Evolutionary conservation across 148 eudicot genomes (phyloP).

Genomic region (Rhododendron ovatum): DNA sequence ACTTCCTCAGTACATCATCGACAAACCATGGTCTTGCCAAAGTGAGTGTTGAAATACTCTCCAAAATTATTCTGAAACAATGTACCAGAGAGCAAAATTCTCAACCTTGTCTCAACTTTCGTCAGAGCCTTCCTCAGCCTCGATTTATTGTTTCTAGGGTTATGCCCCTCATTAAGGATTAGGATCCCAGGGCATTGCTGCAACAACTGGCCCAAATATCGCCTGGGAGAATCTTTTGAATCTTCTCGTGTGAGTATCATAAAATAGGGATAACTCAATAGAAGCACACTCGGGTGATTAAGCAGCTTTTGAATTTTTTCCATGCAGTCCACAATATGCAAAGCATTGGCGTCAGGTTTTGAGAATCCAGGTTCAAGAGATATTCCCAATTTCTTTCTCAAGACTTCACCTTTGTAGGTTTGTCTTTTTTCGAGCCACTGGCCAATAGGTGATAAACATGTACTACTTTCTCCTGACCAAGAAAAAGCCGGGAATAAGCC

Average conservation of each 20-base stretch:
- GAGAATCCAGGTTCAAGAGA: constrained; percentile 45
- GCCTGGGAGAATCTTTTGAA: constrained; percentile 71
- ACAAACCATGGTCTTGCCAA: constrained; percentile 88
- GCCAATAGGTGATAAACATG: too few relatives aligned
- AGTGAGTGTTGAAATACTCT: constrained; percentile 86
- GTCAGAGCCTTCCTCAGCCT: constrained; percentile 79
- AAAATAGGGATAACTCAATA: constrained; percentile 96
- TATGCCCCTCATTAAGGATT: constrained; percentile 92
- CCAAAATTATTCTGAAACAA: constrained; percentile 91
- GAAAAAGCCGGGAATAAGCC: too few relatives aligned
- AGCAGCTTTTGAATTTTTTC: constrained; percentile 93
- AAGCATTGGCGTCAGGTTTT: constrained; percentile 57
- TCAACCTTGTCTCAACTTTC: constrained; percentile 67
- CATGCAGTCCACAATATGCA: constrained; percentile 88
- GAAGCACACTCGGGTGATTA: constrained; percentile 87
- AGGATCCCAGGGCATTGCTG: constrained; percentile 79
- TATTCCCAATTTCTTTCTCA: constrained; percentile 44
- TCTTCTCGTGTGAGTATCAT: constrained; percentile 77
- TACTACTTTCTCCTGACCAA: too few relatives aligned
- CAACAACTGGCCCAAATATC: constrained; percentile 77
- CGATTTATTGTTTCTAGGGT: constrained; percentile 91
- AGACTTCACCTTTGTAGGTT: constrained; percentile 71
- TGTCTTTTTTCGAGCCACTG: not conserved
- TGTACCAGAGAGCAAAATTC: constrained; percentile 79
- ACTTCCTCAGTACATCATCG: constrained; percentile 62